Conservation (phyloP, 495 filamentous ascomycete species). For the Zalerion maritima region DNA sequence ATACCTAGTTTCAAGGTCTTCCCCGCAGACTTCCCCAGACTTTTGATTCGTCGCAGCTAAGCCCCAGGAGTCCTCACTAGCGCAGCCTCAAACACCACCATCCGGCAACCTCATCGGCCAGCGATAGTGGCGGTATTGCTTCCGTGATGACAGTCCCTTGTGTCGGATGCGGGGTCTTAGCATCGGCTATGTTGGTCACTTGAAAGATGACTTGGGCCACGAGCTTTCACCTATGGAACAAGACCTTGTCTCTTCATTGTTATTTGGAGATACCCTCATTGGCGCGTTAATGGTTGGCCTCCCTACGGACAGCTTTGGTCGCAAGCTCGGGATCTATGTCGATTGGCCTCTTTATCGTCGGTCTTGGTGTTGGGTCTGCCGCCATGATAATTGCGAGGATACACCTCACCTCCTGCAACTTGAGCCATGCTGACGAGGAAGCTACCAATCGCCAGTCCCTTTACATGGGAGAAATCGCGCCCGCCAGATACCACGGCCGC, state of each 20-base stretch:
- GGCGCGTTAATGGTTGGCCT: slow-evolving; percentile 31
- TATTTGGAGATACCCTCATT: slow-evolving; percentile 31
- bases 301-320: slow-evolving; percentile 29
- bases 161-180: slow-evolving; percentile 34
- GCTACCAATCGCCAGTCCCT: slow-evolving; percentile 4
- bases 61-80: background rate
- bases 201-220: slow-evolving; percentile 18
- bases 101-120: slow-evolving; percentile 24
- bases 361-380: slow-evolving; percentile 32
- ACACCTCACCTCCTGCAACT: too few species aligned
- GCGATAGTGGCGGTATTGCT: slow-evolving; percentile 21
- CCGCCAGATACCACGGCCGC: slow-evolving; percentile 34
- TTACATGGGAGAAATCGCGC: slow-evolving; percentile 30
- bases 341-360: slow-evolving; percentile 30
- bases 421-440: slow-evolving; percentile 8
- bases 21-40: background rate
- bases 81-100: slow-evolving; percentile 12
- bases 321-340: slow-evolving; percentile 31
- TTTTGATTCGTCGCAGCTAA: background rate
- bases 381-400: slow-evolving; percentile 35
- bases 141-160: slow-evolving; percentile 10
- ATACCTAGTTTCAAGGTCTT: too few species aligned
- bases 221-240: slow-evolving; percentile 20
- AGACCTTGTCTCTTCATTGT: slow-evolving; percentile 30
- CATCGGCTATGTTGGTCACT: slow-evolving; percentile 30